Conservation (phyloP, 2,329 filamentous ascomycete species). For the Neocucurbitaria cava region DNA sequence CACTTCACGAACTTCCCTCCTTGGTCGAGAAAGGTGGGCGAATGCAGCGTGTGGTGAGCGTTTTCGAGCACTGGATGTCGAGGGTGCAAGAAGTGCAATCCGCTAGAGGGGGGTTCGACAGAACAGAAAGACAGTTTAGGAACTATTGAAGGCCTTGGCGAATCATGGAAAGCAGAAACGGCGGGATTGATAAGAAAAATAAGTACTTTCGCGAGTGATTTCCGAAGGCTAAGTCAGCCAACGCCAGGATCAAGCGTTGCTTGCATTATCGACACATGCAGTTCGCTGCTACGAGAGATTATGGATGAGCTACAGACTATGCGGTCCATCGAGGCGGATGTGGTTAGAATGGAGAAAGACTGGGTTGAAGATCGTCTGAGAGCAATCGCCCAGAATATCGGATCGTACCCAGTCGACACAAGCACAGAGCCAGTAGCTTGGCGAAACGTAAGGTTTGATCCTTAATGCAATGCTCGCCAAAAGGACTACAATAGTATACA, state of each 20-base stretch:
- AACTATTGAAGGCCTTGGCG: slow-evolving; percentile 40
- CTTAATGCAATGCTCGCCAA: background rate
- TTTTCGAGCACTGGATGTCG: slow-evolving; percentile 43
- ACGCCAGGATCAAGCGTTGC: slow-evolving; percentile 43
- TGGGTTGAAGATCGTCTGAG: slow-evolving; percentile 46
- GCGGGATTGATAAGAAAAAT: slow-evolving; percentile 45
- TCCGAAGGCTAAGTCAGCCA: slow-evolving; percentile 40
- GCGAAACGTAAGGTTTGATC: slow-evolving; percentile 18
- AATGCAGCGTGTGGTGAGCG: slow-evolving; percentile 34
- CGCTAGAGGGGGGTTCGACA: slow-evolving; percentile 17
- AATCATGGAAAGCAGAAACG: slow-evolving; percentile 44
- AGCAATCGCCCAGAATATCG: slow-evolving; percentile 34
- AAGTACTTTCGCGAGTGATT: slow-evolving; percentile 36
- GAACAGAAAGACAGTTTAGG: slow-evolving; percentile 13
- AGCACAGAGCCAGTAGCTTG: slow-evolving; percentile 28
- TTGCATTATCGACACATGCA: slow-evolving; percentile 37
- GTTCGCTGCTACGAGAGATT: slow-evolving; percentile 38
- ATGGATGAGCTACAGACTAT: slow-evolving; percentile 44
- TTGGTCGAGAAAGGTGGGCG: slow-evolving; percentile 44
- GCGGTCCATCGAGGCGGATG: slow-evolving; percentile 39
- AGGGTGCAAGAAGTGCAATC: slow-evolving; percentile 39
- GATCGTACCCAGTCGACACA: slow-evolving; percentile 16
- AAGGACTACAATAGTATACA: too few species aligned
- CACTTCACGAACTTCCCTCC: slow-evolving; percentile 46
- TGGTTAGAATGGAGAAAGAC: slow-evolving; percentile 41